phyloP scores from a whole-genome alignment of 1,139 yeast genomes.

The Schwanniomyces etchellsii region DNA sequence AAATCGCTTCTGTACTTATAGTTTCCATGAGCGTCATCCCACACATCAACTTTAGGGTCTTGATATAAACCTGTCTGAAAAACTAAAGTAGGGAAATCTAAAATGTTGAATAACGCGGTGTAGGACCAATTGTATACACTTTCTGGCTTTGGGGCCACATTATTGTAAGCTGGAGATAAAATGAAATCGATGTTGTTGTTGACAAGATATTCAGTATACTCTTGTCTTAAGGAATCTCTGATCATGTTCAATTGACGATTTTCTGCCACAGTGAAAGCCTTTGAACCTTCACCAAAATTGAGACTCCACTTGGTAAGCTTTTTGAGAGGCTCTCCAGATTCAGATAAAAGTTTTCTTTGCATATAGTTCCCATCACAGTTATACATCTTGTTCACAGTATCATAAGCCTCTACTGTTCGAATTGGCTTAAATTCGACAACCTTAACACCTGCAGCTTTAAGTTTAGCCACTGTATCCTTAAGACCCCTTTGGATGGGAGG shows the following conservation, averaged over 20 bases:
- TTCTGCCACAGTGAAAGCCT: constrained; percentile 34
- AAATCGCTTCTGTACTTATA: constrained; percentile 34
- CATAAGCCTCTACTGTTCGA: constrained; percentile 43
- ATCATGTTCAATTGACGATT: constrained; percentile 41
- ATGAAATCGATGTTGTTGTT: constrained; percentile 60
- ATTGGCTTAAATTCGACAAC: constrained; percentile 46
- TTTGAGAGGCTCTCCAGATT: constrained; percentile 61
- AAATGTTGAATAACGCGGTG: constrained; percentile 60
- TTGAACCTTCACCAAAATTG: constrained; percentile 53
- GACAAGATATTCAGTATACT: constrained; percentile 47
- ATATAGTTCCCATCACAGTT: constrained; percentile 56
- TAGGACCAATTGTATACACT: constrained; percentile 72
- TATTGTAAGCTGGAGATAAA: constrained; percentile 62
- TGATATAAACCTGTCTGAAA: constrained; percentile 60
- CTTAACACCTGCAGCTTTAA: constrained; percentile 26
- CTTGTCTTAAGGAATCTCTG: constrained; percentile 53
- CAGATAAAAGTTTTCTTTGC: constrained; percentile 46
- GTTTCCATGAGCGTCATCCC: constrained; percentile 27
- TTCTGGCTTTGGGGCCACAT: constrained; percentile 67
- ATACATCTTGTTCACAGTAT: constrained; percentile 46
- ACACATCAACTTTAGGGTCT: constrained; percentile 41
- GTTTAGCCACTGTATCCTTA: constrained; percentile 20
- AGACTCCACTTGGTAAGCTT: constrained; percentile 58
- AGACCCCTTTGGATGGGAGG: constrained; percentile 52
- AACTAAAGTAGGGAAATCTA: constrained; percentile 58